Conservation (phyloP, 306 rosid genomes). For the Quercus variabilis region DNA sequence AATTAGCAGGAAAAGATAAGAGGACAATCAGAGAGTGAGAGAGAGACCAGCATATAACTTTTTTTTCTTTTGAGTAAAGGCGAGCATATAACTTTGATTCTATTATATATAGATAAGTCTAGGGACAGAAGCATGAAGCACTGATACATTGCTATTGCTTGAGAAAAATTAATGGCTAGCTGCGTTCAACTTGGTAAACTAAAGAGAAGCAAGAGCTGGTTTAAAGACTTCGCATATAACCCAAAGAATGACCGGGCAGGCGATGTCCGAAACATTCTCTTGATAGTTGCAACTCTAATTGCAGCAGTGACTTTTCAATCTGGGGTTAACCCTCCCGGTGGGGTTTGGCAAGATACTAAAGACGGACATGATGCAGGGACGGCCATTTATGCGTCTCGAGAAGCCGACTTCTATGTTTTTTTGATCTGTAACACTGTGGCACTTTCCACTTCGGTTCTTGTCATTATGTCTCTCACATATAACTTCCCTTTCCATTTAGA, state of each 20-base stretch:
- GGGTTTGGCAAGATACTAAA: constrained; percentile 41
- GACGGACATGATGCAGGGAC: too few species aligned
- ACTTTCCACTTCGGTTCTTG: constrained; percentile 21
- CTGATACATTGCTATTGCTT: too few species aligned
- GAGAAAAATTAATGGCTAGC: too few species aligned
- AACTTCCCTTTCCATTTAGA: constrained; percentile 26
- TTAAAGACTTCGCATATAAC: constrained; percentile 3
- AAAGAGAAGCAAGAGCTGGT: too few species aligned
- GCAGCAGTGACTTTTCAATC: constrained; percentile 40
- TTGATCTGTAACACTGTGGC: constrained; percentile 27
- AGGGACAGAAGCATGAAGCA: too few species aligned
- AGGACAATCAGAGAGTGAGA: too few species aligned
- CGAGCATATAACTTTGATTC: too few species aligned
- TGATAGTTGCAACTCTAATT: constrained; percentile 28
- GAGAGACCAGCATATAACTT: too few species aligned
- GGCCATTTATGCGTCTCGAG: constrained; percentile 12
- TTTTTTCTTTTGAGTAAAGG: too few species aligned
- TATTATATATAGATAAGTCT: too few species aligned
- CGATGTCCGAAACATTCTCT: constrained; percentile 20
- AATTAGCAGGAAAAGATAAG: too few species aligned
- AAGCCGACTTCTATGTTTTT: constrained; percentile 13
- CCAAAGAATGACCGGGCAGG: not conserved
- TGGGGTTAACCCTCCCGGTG: constrained; percentile 39
- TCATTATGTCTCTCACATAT: constrained; percentile 16
- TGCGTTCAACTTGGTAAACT: accelerated